Base-by-base conservation (phyloP, 768 basidiomycete genomes). In the Nevesoporus exiguus region DNA sequence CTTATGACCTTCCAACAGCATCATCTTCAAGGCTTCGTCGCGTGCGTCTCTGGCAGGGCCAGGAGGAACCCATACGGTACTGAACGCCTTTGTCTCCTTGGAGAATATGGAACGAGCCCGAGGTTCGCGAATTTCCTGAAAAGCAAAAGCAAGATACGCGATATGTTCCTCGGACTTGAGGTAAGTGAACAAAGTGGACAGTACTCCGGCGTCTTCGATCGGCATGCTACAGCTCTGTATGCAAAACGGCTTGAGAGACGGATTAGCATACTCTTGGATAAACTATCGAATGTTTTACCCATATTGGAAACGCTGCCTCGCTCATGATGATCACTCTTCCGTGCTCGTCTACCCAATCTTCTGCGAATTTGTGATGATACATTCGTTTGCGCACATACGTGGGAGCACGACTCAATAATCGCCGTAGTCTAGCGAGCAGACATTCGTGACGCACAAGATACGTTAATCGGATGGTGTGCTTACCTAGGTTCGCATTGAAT, bases 301-400 rank as follows among this genome's bases (percentile, higher is more conserved):
- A 70, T 57, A 80, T 71, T 7, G 85, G 80, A 68, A 84, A 83
- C 8, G 81, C 82, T 8, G 83, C 80, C 57, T 85, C 82, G 45
- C 84, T 80, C 42, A 84, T 76, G 31, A 85, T 62, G 24, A 81
- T 78, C 36, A 84, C 61, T 54, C 76, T 73, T 29, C 78, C 80
- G 11, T 73, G 62, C 30, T 80, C 76, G 55, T 83, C 82, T 11
- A 77, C 76, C 69, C 80, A 76, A 29, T 73, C 76, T 24, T 84
- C 81, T n/a, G 79, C 67, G 27, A 71, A 68, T 17, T 68, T 55
- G 17, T 59, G 70, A 30, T 66, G 49, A 31, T 77, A 75, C 30
- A 77, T 60, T 29, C 72, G 67, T 11, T 78, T 68, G 2, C 76
- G 74, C 7, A 75, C 59, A 55, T 76, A 77, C 11, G 65, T 60